Percentiles rank a stretch among this genome's conserved stretches.
Evolutionary conservation across 2,329 filamentous ascomycete species (phyloP).

Genomic region (Harringtonia aguacate): DNA sequence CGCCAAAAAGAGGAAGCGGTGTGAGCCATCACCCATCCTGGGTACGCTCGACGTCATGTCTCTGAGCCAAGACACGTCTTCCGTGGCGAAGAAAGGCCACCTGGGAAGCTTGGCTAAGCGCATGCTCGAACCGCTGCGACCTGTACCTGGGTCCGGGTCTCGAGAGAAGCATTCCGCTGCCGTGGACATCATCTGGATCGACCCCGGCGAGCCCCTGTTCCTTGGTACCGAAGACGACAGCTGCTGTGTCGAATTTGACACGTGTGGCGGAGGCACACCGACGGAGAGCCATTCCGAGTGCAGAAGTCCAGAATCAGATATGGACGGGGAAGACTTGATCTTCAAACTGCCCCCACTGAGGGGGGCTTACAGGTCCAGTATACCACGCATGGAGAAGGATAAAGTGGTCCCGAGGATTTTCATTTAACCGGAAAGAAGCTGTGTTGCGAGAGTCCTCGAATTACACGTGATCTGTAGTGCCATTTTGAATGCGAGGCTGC

Average conservation of each 20-base stretch:
- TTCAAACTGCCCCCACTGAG: neutral
- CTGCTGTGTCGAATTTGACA: neutral
- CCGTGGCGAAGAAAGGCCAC: neutral
- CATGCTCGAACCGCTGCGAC: neutral
- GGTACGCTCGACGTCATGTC: conserved; percentile 7
- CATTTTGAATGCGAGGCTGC: no score
- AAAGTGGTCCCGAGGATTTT: no score
- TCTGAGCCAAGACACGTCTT: neutral
- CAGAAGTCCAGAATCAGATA: no score
- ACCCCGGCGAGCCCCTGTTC: neutral
- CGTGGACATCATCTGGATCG: neutral
- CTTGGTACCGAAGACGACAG: neutral
- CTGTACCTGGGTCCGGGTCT: no score
- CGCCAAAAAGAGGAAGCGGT: conserved; percentile 2
- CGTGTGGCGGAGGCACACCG: no score
- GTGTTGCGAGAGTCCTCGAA: no score
- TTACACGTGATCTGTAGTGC: no score
- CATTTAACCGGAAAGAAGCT: no score
- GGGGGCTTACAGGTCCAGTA: neutral
- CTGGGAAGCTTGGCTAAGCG: neutral
- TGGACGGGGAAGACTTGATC: neutral
- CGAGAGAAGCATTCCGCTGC: neutral
- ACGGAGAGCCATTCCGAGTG: neutral
- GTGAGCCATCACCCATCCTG: conserved; percentile 2
- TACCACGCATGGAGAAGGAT: no score